phyloP scores from a whole-genome alignment of 345 rosid species.

The Citrus australasica region DNA sequence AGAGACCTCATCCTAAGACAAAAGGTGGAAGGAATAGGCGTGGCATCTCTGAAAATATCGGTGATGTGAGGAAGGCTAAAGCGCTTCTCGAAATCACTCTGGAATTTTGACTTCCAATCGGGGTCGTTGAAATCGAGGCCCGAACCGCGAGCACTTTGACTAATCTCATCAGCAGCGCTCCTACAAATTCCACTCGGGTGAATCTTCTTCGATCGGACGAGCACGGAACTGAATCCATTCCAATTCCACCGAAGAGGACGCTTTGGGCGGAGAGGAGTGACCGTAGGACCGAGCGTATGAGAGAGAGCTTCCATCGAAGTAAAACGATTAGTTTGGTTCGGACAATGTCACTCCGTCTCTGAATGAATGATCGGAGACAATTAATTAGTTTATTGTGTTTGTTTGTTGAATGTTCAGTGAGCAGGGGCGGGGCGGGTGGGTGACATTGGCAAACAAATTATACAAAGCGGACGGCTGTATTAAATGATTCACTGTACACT shows the following conservation, averaged over 20 bases:
- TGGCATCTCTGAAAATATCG: constrained; percentile 61
- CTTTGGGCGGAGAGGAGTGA: background rate
- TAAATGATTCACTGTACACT: background rate
- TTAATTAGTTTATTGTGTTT: no score
- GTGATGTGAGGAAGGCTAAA: constrained; percentile 80
- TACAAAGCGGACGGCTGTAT: no score
- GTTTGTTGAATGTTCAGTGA: no score
- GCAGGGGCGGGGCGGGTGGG: no score
- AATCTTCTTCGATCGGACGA: constrained; percentile 29
- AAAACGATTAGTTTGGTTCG: background rate
- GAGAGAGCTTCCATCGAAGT: constrained; percentile 40
- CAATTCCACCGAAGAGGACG: constrained; percentile 5
- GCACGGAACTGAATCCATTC: constrained; percentile 25
- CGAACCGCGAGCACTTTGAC: constrained; percentile 6
- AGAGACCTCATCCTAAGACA: constrained; percentile 82
- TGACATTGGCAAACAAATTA: no score
- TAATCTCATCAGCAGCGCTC: constrained; percentile 6
- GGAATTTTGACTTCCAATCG: constrained; percentile 68
- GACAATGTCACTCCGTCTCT: background rate
- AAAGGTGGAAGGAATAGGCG: constrained; percentile 75
- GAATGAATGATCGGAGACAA: no score
- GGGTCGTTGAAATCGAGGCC: constrained; percentile 70
- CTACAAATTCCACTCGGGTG: background rate
- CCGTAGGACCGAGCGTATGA: constrained; percentile 15
- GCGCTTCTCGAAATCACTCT: constrained; percentile 64